These are phyloP conservation scores for Yamadazyma trypodendri DNA, from an alignment of 1,139 yeast genomes.

Conservation along the genomic window DNA sequence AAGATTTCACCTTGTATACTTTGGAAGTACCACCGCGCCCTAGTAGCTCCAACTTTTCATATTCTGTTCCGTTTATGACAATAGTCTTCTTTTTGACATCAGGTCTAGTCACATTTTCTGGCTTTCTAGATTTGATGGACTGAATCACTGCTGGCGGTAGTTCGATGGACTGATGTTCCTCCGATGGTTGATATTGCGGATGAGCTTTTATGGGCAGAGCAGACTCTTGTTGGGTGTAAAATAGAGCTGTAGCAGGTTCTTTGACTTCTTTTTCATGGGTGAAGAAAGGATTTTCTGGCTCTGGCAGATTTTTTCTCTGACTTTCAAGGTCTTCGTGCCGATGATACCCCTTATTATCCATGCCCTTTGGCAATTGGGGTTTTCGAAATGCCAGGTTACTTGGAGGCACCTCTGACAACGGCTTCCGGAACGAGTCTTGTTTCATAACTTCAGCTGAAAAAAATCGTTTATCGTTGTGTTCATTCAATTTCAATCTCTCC, in stretches of 20 bases:
- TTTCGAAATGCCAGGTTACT: constrained; percentile 20
- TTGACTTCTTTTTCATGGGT: neutral
- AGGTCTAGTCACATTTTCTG: constrained; percentile 6
- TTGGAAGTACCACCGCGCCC: constrained; percentile 95
- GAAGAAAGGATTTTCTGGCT: constrained; percentile 2
- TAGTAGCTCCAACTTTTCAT: constrained; percentile 72
- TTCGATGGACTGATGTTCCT: neutral
- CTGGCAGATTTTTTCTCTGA: neutral
- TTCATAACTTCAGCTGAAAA: neutral
- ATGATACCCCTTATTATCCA: neutral
- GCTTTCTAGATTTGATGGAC: constrained; percentile 15
- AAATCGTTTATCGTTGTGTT: neutral
- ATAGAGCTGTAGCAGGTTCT: neutral
- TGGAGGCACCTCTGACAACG: constrained; percentile 18
- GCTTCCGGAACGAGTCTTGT: neutral
- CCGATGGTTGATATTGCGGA: neutral
- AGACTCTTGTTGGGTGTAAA: neutral
- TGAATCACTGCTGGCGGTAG: constrained; percentile 17
- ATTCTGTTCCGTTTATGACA: constrained; percentile 55
- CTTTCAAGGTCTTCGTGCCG: neutral
- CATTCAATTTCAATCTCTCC: neutral
- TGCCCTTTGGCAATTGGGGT: constrained; percentile 22
- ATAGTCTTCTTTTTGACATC: constrained; percentile 29
- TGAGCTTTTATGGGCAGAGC: no score
- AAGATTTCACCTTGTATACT: constrained; percentile 75